Conservation (phyloP, 2,329 filamentous ascomycete genomes). For the Sporothrix pallida region DNA sequence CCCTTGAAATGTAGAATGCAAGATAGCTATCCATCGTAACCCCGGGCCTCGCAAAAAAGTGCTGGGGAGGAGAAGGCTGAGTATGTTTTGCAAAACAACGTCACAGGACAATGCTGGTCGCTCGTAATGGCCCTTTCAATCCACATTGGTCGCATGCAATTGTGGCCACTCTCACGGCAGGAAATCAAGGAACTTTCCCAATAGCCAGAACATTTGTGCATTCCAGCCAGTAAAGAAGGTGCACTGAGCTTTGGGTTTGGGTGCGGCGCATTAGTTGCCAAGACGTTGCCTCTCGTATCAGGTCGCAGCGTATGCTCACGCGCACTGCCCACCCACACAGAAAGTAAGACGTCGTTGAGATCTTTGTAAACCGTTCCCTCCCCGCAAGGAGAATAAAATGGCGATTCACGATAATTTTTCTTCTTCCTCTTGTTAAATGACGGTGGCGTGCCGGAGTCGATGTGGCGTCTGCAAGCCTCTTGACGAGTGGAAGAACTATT, state of each 20-base stretch:
- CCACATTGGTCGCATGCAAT: background rate
- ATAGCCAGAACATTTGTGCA: background rate
- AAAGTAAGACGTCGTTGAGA: background rate
- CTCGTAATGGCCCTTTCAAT: background rate
- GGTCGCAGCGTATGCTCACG: background rate
- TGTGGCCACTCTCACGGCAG: background rate
- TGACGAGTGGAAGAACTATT: background rate
- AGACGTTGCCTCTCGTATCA: background rate
- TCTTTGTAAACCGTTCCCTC: constrained; percentile 16
- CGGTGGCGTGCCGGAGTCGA: background rate
- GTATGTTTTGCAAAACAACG: too few species aligned
- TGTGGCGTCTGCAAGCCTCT: background rate
- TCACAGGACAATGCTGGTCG: background rate
- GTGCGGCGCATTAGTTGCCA: background rate
- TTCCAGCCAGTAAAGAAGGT: background rate
- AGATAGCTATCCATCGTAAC: background rate
- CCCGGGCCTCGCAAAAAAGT: background rate
- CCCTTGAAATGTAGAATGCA: background rate
- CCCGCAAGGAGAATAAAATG: background rate
- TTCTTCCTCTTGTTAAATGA: background rate
- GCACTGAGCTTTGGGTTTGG: background rate
- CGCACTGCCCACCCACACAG: background rate
- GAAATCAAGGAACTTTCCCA: background rate
- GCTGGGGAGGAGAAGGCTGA: background rate
- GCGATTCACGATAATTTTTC: too few species aligned